Evolutionary conservation across 768 basidiomycete genomes (phyloP).

Genomic region (Leccinum variicolor): DNA sequence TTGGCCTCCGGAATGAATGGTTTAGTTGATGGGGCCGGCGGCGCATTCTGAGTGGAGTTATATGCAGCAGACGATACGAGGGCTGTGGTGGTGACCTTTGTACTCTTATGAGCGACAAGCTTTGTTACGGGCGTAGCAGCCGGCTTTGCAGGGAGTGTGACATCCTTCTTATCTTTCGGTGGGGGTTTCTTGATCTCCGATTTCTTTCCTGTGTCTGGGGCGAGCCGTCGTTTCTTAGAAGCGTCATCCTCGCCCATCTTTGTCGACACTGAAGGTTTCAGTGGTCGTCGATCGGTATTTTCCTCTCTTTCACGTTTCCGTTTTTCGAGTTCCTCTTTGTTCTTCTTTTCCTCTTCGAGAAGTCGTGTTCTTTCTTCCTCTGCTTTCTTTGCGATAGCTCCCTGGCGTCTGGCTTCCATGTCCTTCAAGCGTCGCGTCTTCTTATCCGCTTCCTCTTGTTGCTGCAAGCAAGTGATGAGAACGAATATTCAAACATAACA

Average conservation of each 20-base stretch:
- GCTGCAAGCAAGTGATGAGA: constrained; percentile 43
- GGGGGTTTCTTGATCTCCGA: constrained; percentile 56
- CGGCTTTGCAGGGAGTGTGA: constrained; percentile 24
- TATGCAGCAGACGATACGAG: constrained; percentile 38
- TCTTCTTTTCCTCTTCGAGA: constrained; percentile 66
- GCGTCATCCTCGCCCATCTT: constrained; percentile 77
- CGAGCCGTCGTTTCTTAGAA: constrained; percentile 68
- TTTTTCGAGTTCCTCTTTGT: constrained; percentile 70
- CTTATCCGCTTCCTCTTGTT: constrained; percentile 86
- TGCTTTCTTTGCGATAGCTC: constrained; percentile 65
- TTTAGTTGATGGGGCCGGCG: constrained; percentile 26
- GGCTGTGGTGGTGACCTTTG: constrained; percentile 30
- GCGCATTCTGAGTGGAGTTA: constrained; percentile 36
- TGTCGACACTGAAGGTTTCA: constrained; percentile 41
- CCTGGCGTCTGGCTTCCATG: constrained; percentile 80
- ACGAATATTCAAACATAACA: not conserved
- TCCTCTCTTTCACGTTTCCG: constrained; percentile 84
- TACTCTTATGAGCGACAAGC: constrained; percentile 33
- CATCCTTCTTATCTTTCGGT: constrained; percentile 51
- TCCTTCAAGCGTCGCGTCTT: constrained; percentile 71
- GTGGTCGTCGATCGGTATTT: constrained; percentile 61
- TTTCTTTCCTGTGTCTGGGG: constrained; percentile 52
- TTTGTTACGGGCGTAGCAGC: constrained; percentile 25
- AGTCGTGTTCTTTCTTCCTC: constrained; percentile 69
- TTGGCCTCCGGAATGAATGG: constrained; percentile 32